Evolutionary conservation across 2,329 filamentous ascomycete species (phyloP).

Genomic region (Elsinoe ampelina): DNA sequence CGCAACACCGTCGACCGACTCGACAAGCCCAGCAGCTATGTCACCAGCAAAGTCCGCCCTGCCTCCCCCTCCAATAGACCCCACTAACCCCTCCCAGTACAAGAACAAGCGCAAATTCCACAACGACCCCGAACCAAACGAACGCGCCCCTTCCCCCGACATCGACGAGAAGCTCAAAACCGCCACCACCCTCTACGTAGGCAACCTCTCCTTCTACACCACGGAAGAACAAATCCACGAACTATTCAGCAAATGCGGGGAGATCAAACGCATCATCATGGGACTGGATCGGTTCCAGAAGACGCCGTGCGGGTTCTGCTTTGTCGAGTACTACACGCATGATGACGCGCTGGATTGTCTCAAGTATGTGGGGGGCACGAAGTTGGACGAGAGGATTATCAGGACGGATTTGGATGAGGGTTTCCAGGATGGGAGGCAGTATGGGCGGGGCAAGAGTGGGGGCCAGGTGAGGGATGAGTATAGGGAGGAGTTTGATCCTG

Average conservation of each 20-base stretch:
- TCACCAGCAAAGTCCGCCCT: conserved; percentile 58
- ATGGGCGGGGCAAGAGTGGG: conserved; percentile 85
- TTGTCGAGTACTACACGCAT: conserved; percentile 98
- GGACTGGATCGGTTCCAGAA: conserved; percentile 94
- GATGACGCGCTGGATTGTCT: conserved; percentile 95
- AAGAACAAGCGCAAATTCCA: conserved; percentile 60
- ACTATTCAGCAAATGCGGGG: conserved; percentile 57
- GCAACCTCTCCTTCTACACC: conserved; percentile 97
- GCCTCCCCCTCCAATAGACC: conserved; percentile 9
- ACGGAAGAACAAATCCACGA: conserved; percentile 99
- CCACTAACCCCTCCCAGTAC: conserved; percentile 42
- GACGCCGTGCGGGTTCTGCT: conserved; percentile 98
- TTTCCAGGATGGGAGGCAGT: conserved; percentile 92
- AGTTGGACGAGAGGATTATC: conserved; percentile 94
- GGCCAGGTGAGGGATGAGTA: conserved; percentile 98
- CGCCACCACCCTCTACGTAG: conserved; percentile 93
- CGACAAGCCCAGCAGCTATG: conserved; percentile 92
- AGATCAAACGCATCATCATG: conserved; percentile 98
- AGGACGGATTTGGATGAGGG: conserved; percentile 91
- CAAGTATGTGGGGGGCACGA: conserved; percentile 97
- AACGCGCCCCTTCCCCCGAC: conserved; percentile 43
- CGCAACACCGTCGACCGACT: conserved; percentile 79
- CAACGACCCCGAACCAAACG: conserved; percentile 47
- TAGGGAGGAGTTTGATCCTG: conserved; percentile 91
- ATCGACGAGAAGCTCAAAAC: conserved; percentile 71